Base-by-base conservation (phyloP, 176 grass and related monocot genomes). In the Zoysia pacifica region DNA sequence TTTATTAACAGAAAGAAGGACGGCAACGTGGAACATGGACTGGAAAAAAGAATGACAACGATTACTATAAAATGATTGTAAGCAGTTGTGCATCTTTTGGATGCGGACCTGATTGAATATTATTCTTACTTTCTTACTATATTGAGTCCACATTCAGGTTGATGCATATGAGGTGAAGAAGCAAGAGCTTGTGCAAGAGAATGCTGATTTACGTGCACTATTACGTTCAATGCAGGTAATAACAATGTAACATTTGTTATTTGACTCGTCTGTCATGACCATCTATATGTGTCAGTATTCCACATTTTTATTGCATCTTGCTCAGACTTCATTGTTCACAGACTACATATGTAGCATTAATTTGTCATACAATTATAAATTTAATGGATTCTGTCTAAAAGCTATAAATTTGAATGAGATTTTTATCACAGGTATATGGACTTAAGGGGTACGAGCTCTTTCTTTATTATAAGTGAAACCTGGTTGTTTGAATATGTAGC, bases 21-120 rank as follows among this genome's bases (percentile, higher is more conserved):
- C 87, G 90, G 2, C 93, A 99, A 58, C 84, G 90, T 58, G 97
- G 96, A 68, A 99, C 97, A 70, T 99, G 97, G 97, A 99, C 76
- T 65, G 93, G 90, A 63, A 99, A 96, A 79, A 99, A 99, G 89
- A 91, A 94, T 62, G 97, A 96, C 61, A 95, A 78, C 56, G 97
- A 99, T 76, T 99, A 91, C 56, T 99, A 86, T 62, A 99, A 99
- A 90, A 99, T 96, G 97, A 99, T 99, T 68, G 97, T 99, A 96
- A 89, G 84, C 42, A 58, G 47, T 28, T 46, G 39, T 63, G 28
- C 28, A 79, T 19, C 64, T 87, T 9, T 69, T 35, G 70, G 45
- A 75, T 59, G 11, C 49, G 49, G n/a, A 77, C 68, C 35, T 56
- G 40, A 20, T 76, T 68, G 40, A 77, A 58, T 66, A 81, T 86